Base-by-base conservation (phyloP, 805 yeast species). In the Saturnispora besseyi region DNA sequence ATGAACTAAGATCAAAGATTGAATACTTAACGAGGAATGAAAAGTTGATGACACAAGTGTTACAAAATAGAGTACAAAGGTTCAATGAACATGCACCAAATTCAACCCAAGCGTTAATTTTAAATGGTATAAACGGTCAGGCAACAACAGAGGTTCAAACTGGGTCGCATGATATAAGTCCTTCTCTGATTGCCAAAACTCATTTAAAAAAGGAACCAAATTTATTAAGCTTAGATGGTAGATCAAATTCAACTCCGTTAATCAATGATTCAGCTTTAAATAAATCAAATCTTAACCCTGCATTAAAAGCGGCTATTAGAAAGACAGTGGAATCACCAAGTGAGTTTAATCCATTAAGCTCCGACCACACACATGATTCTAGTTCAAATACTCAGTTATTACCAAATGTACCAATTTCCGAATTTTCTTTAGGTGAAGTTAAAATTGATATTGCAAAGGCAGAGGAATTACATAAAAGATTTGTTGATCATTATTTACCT, bases 381-480 rank as follows among this genome's bases (percentile, higher is more conserved):
- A 26, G 41, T 8, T 24, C 28, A 12, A 36, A 12, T 4, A 52
- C 59, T n/a, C 45, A 47, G 3, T 30, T 60, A 3, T 45, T 55
- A 8, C 61, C 61, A 50, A 55, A 54, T 50, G 57, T 66, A 3
- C 56, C 64, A 34, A 70, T 80, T 13, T 70, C 79, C 1, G 91
- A 85, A 56, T 87, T 86, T 59, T 75, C 77, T 2, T 66, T 90
- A 21, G 96, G 96, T 0, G 85, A 84, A 52, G 91, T 89, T 8
- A 72, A 71, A 32, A 70, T 90, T 13, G 73, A 89, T 1, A 62
- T 82, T 1, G 74, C 71, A 11, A 81, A 82, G 57, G 96, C 96
- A 0, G 72, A 76, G 41, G 81, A 79, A 55, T 71, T 90, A 31
- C 96, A 90, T 63, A 73, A 74, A 42, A 69, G 80, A 26, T 90